Evolutionary conservation across 495 filamentous ascomycete genomes (phyloP).

Genomic region (Annulohypoxylon maeteangense): DNA sequence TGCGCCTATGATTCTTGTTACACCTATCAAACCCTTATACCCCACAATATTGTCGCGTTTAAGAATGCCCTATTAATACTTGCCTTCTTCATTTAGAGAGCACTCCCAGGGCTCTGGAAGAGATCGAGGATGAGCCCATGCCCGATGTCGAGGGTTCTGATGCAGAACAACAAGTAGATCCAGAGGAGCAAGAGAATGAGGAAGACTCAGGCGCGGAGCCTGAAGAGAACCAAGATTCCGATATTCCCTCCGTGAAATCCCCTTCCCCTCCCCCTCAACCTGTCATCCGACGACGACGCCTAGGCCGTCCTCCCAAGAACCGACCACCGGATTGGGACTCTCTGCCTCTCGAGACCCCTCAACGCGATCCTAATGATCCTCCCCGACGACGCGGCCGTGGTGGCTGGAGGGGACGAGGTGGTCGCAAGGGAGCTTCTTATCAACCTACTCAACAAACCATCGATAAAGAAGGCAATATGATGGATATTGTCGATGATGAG

Average conservation of each 20-base stretch:
- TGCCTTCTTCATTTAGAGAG: constrained; percentile 53
- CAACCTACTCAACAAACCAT: constrained; percentile 80
- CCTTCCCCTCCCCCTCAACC: constrained; percentile 68
- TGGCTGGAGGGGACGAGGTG: constrained; percentile 72
- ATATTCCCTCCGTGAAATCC: constrained; percentile 52
- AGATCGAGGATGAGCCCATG: constrained; percentile 63
- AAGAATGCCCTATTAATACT: constrained; percentile 4
- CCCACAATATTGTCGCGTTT: not conserved
- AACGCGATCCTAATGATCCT: constrained; percentile 66
- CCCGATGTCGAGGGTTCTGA: constrained; percentile 56
- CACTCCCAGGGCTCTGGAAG: constrained; percentile 60
- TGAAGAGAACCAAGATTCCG: constrained; percentile 51
- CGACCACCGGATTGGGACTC: constrained; percentile 78
- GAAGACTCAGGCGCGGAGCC: constrained; percentile 48
- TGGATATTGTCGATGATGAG: constrained; percentile 92
- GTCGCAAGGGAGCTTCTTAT: constrained; percentile 77
- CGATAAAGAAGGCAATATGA: constrained; percentile 93
- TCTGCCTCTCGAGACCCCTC: constrained; percentile 65
- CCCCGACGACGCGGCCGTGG: constrained; percentile 74
- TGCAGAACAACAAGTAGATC: constrained; percentile 51
- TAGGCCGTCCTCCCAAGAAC: constrained; percentile 88
- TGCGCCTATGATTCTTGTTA: not conserved
- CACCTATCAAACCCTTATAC: not conserved
- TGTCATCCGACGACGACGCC: constrained; percentile 75
- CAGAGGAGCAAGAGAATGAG: constrained; percentile 53